Conservation (phyloP, 192 early-diverging fungal genomes). For the Podila clonocystis region DNA sequence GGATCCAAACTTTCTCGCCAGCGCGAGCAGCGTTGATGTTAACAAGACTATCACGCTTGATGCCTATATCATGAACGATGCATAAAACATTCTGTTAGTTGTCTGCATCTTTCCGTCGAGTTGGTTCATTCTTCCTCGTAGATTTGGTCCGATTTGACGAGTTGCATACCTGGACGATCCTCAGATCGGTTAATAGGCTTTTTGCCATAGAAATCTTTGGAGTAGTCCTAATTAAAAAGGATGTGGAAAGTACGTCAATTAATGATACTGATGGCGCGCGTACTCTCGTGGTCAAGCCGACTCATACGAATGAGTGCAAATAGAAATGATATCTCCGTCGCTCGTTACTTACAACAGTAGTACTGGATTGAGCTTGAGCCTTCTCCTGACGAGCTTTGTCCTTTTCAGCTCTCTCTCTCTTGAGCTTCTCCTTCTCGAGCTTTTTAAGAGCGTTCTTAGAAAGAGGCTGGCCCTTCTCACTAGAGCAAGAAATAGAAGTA, state of each 20-base stretch:
- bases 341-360: conserved; percentile 18
- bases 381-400: conserved; percentile 74
- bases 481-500: neutral
- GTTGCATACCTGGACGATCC: conserved; percentile 69
- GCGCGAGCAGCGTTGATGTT: conserved; percentile 69
- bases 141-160: neutral
- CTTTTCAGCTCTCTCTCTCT: conserved; percentile 77
- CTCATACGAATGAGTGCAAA: no score
- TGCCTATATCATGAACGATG: conserved; percentile 46
- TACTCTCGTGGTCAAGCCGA: no score
- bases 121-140: neutral
- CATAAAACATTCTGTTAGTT: neutral
- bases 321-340: no score
- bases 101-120: neutral
- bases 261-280: neutral
- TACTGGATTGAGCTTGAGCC: conserved; percentile 61
- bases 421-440: conserved; percentile 89
- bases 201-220: conserved; percentile 87
- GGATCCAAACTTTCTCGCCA: conserved; percentile 83
- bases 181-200: conserved; percentile 88
- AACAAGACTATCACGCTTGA: conserved; percentile 70
- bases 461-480: conserved; percentile 88
- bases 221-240: conserved; percentile 71
- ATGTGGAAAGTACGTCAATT: neutral
- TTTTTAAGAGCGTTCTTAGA: conserved; percentile 96